Percentiles rank a stretch among this genome's conserved stretches.
Evolutionary conservation across 2,329 filamentous ascomycete genomes (phyloP).

Genomic region (Thelonectria rubi): DNA sequence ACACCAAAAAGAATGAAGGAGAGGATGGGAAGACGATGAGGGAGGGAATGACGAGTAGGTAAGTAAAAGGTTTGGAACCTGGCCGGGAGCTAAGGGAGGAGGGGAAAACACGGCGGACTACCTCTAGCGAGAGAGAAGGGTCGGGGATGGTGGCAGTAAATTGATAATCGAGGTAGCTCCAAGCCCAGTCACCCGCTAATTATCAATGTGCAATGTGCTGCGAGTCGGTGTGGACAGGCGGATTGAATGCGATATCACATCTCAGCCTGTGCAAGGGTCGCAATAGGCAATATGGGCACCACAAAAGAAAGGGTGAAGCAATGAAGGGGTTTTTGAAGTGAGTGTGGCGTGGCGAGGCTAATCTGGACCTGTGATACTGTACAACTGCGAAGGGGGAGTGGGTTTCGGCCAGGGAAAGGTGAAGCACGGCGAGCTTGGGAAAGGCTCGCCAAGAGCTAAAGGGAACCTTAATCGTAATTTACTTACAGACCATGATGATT

Average conservation of each 20-base stretch:
- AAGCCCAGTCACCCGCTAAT: neutral
- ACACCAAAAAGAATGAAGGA: constrained; percentile 9
- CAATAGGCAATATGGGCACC: no score
- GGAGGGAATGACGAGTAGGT: neutral
- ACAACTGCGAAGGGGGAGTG: constrained; percentile 3
- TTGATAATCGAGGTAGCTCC: neutral
- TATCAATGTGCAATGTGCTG: neutral
- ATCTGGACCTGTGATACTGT: constrained; percentile 21
- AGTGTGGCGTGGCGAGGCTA: constrained; percentile 21
- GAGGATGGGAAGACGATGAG: neutral
- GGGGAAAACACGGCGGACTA: neutral
- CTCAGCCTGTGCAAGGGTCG: no score
- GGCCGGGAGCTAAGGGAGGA: constrained; percentile 3
- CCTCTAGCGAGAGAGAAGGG: constrained; percentile 5
- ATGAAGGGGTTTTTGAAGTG: constrained; percentile 2
- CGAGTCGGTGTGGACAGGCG: neutral
- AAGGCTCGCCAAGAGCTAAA: constrained; percentile 7
- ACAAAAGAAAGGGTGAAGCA: no score
- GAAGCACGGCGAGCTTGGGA: neutral
- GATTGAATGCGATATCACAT: no score
- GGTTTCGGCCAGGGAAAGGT: constrained; percentile 6
- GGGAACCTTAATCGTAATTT: constrained; percentile 19
- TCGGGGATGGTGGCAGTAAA: constrained; percentile 3
- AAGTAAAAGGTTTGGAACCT: neutral
- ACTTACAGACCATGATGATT: constrained; percentile 21